phyloP scores from a whole-genome alignment of 2,329 filamentous ascomycete genomes.

The Colletotrichum liriopes region DNA sequence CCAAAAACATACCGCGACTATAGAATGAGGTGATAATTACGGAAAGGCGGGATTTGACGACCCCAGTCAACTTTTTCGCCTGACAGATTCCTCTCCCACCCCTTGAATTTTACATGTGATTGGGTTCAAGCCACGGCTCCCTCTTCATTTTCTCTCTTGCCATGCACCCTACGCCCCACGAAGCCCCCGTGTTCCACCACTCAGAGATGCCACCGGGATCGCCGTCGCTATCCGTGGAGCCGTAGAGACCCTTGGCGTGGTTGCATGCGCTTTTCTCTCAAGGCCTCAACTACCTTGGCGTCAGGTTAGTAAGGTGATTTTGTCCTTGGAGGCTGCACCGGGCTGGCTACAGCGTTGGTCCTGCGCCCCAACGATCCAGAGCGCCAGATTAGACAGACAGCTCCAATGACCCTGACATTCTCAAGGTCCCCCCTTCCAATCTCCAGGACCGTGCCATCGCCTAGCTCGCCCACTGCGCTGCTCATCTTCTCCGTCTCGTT shows the following conservation, averaged over 20 bases:
- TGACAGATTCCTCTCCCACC: not conserved
- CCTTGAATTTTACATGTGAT: constrained; percentile 41
- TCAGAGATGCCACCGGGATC: constrained; percentile 35
- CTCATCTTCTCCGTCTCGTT: not conserved
- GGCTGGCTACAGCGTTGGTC: constrained; percentile 3
- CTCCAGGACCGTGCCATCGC: constrained; percentile 28
- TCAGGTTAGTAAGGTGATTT: constrained; percentile 19
- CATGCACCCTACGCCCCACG: constrained; percentile 27
- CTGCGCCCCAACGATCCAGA: constrained; percentile 10
- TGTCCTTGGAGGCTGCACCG: not conserved
- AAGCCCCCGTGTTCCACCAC: constrained; percentile 28
- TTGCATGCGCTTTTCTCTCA: constrained; percentile 37
- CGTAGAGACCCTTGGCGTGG: constrained; percentile 32
- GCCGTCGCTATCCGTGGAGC: constrained; percentile 36
- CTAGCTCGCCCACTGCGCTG: constrained; percentile 12
- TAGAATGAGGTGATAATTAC: constrained; percentile 32
- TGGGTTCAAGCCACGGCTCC: constrained; percentile 42
- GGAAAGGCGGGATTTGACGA: constrained; percentile 5
- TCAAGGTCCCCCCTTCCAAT: constrained; percentile 41
- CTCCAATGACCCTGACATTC: constrained; percentile 39
- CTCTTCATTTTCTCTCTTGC: constrained; percentile 36
- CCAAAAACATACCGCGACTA: not conserved
- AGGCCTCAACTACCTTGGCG: constrained; percentile 19
- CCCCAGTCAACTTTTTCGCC: constrained; percentile 9
- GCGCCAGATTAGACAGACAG: constrained; percentile 27